Conservation (phyloP, 306 rosid species). For the Glycyrrhiza uralensis region DNA sequence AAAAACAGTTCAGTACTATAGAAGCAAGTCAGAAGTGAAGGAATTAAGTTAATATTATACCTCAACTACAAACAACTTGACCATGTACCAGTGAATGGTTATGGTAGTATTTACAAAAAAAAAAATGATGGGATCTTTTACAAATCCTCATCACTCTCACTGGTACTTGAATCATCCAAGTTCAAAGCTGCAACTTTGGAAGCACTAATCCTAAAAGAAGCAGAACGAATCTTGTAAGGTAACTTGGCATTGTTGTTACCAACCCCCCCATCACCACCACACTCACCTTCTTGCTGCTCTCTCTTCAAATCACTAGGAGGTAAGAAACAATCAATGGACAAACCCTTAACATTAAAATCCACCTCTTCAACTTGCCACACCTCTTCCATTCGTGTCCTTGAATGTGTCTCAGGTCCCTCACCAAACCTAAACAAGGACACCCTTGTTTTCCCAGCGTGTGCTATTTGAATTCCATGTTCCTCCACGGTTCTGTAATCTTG, state of each 20-base stretch:
- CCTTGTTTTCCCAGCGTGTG: conserved; percentile 65
- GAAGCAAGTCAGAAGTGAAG: conserved; percentile 1
- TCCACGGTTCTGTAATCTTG: conserved; percentile 68
- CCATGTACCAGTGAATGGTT: background rate
- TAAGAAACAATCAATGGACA: conserved; percentile 76
- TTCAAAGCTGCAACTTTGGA: conserved; percentile 74
- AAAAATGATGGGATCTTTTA: conserved; percentile 24
- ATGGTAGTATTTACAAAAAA: conserved; percentile 46
- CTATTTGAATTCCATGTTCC: conserved; percentile 67
- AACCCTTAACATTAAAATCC: conserved; percentile 75
- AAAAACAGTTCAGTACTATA: background rate
- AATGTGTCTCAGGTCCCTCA: conserved; percentile 49
- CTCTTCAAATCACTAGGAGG: conserved; percentile 79
- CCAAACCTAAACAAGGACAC: conserved; percentile 75
- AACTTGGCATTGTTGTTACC: conserved; percentile 30
- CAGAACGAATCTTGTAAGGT: conserved; percentile 57
- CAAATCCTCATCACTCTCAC: conserved; percentile 47
- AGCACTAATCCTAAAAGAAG: conserved; percentile 57
- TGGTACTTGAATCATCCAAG: conserved; percentile 46
- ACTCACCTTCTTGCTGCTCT: conserved; percentile 43
- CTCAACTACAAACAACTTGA: conserved; percentile 26
- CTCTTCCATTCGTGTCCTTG: conserved; percentile 85
- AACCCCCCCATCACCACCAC: conserved; percentile 7
- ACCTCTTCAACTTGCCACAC: conserved; percentile 84
- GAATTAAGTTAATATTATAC: conserved; percentile 5